Conservation (phyloP, 139 green algal species). For the Chlamydomonas sphaeroides region DNA sequence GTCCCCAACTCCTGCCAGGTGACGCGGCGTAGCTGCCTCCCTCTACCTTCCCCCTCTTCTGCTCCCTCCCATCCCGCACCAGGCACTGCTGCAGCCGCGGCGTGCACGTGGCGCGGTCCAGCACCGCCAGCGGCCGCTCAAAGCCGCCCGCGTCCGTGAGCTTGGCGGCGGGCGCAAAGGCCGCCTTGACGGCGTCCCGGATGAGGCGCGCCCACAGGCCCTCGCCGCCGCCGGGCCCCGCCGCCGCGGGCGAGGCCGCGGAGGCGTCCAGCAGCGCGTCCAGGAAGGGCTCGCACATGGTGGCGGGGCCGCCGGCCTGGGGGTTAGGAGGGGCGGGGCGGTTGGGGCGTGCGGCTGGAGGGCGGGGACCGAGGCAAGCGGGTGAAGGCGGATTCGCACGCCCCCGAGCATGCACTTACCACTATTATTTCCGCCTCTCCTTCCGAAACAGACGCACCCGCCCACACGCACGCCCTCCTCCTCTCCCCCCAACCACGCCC, state of each 20-base stretch:
- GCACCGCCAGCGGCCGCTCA: conserved; percentile 37
- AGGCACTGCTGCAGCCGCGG: conserved; percentile 6
- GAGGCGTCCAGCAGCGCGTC: conserved; percentile 37
- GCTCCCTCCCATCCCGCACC: not conserved
- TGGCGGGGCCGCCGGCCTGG: conserved; percentile 19
- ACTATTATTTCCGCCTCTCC: no score
- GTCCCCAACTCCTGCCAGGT: no score
- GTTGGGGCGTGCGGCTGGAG: no score
- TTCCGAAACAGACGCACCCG: no score
- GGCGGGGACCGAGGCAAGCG: not conserved
- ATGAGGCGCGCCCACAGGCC: conserved; percentile 19
- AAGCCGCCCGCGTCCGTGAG: conserved; percentile 13
- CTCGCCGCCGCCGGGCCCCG: not conserved
- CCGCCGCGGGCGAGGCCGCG: not conserved
- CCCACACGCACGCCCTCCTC: no score
- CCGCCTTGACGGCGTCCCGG: not conserved
- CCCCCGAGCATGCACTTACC: not conserved
- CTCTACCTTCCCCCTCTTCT: no score
- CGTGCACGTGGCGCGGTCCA: not conserved
- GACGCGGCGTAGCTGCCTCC: no score
- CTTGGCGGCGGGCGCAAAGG: not conserved
- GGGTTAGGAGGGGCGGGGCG: no score
- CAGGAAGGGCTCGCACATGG: conserved; percentile 32
- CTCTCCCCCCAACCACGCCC: not conserved
- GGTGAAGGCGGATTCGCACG: not conserved